Conservation (phyloP, 305 asterid genomes). For the Withania somnifera region DNA sequence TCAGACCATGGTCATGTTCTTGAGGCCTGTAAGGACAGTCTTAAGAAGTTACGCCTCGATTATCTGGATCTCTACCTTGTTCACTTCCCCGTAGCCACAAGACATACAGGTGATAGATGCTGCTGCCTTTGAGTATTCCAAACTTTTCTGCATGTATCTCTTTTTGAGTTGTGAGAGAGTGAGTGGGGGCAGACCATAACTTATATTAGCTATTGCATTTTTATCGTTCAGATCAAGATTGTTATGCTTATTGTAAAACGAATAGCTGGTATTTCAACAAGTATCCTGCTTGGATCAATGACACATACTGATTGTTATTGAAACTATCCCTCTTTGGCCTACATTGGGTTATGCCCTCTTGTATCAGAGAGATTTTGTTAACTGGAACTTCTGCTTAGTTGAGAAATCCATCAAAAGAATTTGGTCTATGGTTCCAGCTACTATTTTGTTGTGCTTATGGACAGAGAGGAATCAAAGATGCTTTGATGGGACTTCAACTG, state of each 20-base stretch:
- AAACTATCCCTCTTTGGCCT: too few relatives aligned
- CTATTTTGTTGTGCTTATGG: too few relatives aligned
- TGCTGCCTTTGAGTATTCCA: background rate
- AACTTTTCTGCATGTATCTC: background rate
- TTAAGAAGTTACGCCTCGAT: constrained; percentile 45
- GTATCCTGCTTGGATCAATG: background rate
- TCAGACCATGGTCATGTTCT: constrained; percentile 65
- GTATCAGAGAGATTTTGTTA: too few relatives aligned
- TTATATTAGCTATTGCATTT: background rate
- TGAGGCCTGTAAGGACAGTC: constrained; percentile 66
- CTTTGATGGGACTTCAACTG: too few relatives aligned
- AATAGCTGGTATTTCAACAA: background rate
- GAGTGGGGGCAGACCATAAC: background rate
- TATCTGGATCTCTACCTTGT: constrained; percentile 61
- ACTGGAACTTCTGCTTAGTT: too few relatives aligned
- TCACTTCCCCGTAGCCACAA: constrained; percentile 62
- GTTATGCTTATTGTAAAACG: background rate
- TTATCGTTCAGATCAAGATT: background rate
- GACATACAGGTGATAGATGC: constrained; percentile 42
- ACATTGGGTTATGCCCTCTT: too few relatives aligned
- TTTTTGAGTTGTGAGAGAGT: background rate
- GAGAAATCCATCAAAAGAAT: too few relatives aligned
- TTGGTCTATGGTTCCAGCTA: too few relatives aligned
- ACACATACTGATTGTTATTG: background rate
- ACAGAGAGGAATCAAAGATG: too few relatives aligned